Evolutionary conservation across 1,139 yeast species (phyloP).

Genomic region (Scheffersomyces titani): DNA sequence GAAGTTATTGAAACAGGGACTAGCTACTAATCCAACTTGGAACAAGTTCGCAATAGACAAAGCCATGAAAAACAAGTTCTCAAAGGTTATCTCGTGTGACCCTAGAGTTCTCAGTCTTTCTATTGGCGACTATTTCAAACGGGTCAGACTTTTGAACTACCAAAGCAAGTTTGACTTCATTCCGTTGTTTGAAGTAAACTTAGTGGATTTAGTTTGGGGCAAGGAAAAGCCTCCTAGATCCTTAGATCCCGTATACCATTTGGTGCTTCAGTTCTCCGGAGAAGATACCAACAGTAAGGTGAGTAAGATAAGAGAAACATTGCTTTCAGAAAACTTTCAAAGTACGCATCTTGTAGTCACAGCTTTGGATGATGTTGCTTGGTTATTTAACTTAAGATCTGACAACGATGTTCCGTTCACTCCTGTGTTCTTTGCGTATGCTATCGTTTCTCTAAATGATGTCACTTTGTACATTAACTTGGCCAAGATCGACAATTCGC

Average conservation of each 20-base stretch:
- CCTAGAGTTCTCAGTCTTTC: conserved; percentile 36
- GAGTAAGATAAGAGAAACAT: conserved; percentile 23
- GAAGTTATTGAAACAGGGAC: conserved; percentile 43
- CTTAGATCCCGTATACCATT: conserved; percentile 37
- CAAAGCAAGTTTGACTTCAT: conserved; percentile 25
- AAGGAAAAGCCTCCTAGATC: conserved; percentile 40
- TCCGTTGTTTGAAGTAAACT: conserved; percentile 33
- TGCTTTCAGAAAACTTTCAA: conserved; percentile 17
- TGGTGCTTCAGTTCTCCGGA: conserved; percentile 46
- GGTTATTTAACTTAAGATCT: conserved; percentile 53
- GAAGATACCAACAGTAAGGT: conserved; percentile 38
- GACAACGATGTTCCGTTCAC: conserved; percentile 47
- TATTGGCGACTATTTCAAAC: conserved; percentile 36
- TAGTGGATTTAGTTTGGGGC: conserved; percentile 46
- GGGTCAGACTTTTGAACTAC: conserved; percentile 20
- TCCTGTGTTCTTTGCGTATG: conserved; percentile 54
- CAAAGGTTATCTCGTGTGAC: conserved; percentile 42
- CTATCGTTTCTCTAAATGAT: conserved; percentile 31
- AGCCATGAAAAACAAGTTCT: conserved; percentile 33
- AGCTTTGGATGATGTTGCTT: conserved; percentile 55
- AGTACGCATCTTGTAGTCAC: conserved; percentile 38
- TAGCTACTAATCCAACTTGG: conserved; percentile 39
- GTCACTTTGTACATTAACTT: conserved; percentile 41
- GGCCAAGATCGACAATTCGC: conserved; percentile 27
- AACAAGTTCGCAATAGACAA: conserved; percentile 35